Evolutionary conservation across 306 rosid genomes (phyloP), one percentile per base, ranked within the genome.

Genomic region (Pachyrhizus erosus): DNA sequence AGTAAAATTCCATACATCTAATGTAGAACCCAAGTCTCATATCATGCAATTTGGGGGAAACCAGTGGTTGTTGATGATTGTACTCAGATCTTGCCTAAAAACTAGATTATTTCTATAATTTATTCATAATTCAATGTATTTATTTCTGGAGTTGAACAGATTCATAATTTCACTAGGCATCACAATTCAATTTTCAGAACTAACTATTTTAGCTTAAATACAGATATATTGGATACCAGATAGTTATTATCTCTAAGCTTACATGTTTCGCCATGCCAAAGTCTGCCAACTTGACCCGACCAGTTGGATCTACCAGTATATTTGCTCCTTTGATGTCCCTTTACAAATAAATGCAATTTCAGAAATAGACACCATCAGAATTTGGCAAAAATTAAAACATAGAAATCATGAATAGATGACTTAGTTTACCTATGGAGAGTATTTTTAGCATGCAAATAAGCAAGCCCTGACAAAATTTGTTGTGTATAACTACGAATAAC

Each of bases 251-350:
- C 80, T 49, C 75, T 26, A 66, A 23, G 75, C 97, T 93, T 92
- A 96, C 99, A 89, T 96, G 99, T 86, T 96, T 96, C 70, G 99
- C 99, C 99, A 96, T 96, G 89, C 99, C 98, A 90, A 96, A 96
- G 86, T 96, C 99, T 55, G 97, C 99, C 90, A 96, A 85, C 87
- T 93, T 96, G 83, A 96, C 93, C 49, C 97, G 92, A 45, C 99
- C 98, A 86, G 77, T 88, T 80, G 97, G 98, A 89, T 96, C 99
- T 34, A 96, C 98, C 39, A 96, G 91, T 86, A 96, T 96, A 88
- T 96, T 96, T 87, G 98, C 99, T 84, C 98, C 99, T 83, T 96
- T 93, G 80, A 96, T 91, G 86, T 96, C 98, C 97, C 99, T 96
- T 89, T 79, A 81, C 39, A 87, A 55, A 82, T 75, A 77, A 69